A percentile compares a stretch with the other conserved stretches of the same genome.
These are phyloP conservation scores for Phycomyces nitens DNA, from an alignment of 192 early-diverging fungal genomes.

Conservation along the genomic window DNA sequence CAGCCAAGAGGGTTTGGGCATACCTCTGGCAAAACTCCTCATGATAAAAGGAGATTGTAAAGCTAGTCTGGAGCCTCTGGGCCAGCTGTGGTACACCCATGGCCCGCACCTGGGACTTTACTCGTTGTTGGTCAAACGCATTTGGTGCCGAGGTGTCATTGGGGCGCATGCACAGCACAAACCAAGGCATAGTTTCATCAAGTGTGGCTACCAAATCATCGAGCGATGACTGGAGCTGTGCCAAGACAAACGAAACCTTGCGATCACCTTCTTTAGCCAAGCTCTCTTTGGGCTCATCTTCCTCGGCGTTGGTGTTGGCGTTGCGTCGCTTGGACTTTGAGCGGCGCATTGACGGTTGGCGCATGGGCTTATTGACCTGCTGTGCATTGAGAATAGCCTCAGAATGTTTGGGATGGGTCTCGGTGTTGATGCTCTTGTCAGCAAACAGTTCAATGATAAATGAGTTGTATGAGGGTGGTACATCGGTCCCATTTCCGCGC, in stretches of 20 bases:
- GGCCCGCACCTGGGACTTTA: conserved; percentile 70
- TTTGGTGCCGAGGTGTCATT: conserved; percentile 61
- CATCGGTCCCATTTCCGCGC: conserved; percentile 59
- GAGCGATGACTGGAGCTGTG: conserved; percentile 68
- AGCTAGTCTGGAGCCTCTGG: conserved; percentile 61
- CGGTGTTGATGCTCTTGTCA: conserved; percentile 66
- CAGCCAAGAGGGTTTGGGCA: conserved; percentile 44
- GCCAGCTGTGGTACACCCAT: conserved; percentile 69
- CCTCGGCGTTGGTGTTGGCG: conserved; percentile 7
- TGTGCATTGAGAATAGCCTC: conserved; percentile 75
- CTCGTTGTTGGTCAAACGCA: conserved; percentile 62
- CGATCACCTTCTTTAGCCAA: conserved; percentile 16
- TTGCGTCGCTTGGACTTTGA: conserved; percentile 35
- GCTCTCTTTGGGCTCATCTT: conserved; percentile 18
- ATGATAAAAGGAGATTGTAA: conserved; percentile 70
- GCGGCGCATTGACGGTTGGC: conserved; percentile 58
- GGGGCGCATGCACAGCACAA: conserved; percentile 70
- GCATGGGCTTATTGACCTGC: conserved; percentile 64
- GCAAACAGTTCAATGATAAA: conserved; percentile 78
- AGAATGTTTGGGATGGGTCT: conserved; percentile 79
- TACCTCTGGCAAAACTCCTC: conserved; percentile 80
- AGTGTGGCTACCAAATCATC: conserved; percentile 65
- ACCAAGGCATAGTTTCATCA: conserved; percentile 79
- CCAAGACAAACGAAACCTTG: conserved; percentile 56
- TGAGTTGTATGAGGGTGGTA: conserved; percentile 58